A percentile compares a stretch with the other conserved stretches of the same genome.
Evolutionary conservation across 2,329 filamentous ascomycete genomes (phyloP).

Genomic region (Fusarium irregulare): DNA sequence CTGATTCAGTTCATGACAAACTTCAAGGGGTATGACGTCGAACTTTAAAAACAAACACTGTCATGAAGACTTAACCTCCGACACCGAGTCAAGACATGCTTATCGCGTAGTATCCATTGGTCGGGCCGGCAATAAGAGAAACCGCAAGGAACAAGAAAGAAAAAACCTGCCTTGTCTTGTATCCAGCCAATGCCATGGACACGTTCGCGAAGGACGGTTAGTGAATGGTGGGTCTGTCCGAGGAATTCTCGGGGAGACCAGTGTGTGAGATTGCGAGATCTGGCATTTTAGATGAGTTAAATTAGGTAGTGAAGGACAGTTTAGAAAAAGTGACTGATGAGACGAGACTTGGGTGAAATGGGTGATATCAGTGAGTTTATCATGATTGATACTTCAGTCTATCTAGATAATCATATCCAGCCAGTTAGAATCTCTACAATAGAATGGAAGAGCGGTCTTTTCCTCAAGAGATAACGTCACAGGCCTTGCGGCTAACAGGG

Average conservation of each 20-base stretch:
- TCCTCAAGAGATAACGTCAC: constrained; percentile 23
- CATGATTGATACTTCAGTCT: constrained; percentile 10
- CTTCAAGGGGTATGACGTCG: constrained; percentile 21
- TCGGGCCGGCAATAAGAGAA: constrained; percentile 21
- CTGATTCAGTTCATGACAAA: background rate
- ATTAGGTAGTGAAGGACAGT: background rate
- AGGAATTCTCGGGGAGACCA: constrained; percentile 40
- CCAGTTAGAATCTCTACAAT: constrained; percentile 18
- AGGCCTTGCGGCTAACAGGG: constrained; percentile 30
- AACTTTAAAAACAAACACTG: background rate
- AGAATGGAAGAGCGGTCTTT: constrained; percentile 13
- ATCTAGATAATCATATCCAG: background rate
- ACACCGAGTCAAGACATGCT: constrained; percentile 26
- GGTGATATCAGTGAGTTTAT: constrained; percentile 25
- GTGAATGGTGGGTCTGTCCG: constrained; percentile 43
- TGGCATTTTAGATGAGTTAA: constrained; percentile 24
- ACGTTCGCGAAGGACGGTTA: constrained; percentile 42
- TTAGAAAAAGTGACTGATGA: constrained; percentile 30
- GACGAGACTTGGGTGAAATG: background rate
- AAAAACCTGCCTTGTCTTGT: constrained; percentile 26
- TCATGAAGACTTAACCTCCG: constrained; percentile 14
- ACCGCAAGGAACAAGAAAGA: constrained; percentile 7
- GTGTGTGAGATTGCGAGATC: constrained; percentile 18
- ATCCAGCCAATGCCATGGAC: constrained; percentile 39
- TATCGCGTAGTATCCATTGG: constrained; percentile 34